Conservation (phyloP, 768 basidiomycete genomes). For the Russula compacta region DNA sequence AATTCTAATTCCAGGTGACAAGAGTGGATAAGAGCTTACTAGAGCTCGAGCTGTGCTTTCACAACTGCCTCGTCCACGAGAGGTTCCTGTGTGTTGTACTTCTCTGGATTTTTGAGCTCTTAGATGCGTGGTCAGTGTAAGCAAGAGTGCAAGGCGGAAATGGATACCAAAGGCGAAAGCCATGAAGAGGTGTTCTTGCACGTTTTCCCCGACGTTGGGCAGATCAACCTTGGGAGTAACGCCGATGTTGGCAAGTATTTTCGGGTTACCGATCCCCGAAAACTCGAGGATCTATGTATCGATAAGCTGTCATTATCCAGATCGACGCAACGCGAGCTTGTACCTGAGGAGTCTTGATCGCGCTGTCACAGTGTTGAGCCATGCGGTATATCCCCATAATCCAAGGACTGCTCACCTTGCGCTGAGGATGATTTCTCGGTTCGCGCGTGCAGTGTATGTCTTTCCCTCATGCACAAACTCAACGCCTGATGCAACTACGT, state of each 20-base stretch:
- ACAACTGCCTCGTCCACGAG: slow-evolving; percentile 24
- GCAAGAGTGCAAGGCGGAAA: neutral
- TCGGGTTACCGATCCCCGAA: slow-evolving; percentile 44
- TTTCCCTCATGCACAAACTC: slow-evolving; percentile 26
- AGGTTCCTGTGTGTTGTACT: slow-evolving; percentile 25
- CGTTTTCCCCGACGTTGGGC: slow-evolving; percentile 42
- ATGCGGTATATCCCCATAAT: neutral
- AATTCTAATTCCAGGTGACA: no score
- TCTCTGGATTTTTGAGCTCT: slow-evolving; percentile 28
- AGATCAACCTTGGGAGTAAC: slow-evolving; percentile 35
- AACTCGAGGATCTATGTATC: slow-evolving; percentile 41
- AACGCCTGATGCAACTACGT: slow-evolving; percentile 29
- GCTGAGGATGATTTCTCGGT: slow-evolving; percentile 36
- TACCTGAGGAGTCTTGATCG: slow-evolving; percentile 32
- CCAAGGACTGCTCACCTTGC: slow-evolving; percentile 28
- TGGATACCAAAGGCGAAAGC: slow-evolving; percentile 25
- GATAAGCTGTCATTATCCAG: neutral
- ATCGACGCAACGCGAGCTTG: neutral
- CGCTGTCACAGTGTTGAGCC: slow-evolving; percentile 16
- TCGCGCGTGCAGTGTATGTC: slow-evolving; percentile 27
- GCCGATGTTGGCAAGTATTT: slow-evolving; percentile 32
- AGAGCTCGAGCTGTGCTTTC: slow-evolving; percentile 27
- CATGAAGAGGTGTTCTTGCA: slow-evolving; percentile 40
- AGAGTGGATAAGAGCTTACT: slow-evolving; percentile 23
- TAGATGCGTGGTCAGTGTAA: neutral